phyloP scores from a whole-genome alignment of 768 basidiomycete genomes.

The Termitomyces sp. region DNA sequence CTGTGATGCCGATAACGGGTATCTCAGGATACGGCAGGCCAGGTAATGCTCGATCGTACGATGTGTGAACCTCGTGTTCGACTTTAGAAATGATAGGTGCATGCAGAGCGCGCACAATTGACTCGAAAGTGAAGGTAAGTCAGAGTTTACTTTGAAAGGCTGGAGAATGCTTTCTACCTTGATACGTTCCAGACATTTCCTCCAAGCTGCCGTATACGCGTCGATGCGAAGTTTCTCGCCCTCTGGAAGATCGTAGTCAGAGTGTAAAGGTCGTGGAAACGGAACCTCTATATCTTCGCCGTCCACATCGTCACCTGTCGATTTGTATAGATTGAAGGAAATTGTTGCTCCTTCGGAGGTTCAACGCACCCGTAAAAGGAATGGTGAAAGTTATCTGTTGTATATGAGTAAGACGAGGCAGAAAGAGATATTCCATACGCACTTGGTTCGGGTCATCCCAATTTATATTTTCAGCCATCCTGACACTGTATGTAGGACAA shows the following conservation, averaged over 20 bases:
- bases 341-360: neutral
- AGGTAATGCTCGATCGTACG: conserved; percentile 42
- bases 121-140: conserved; percentile 7
- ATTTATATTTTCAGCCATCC: neutral
- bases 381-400: conserved; percentile 14
- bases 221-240: conserved; percentile 33
- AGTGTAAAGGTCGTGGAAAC: conserved; percentile 1
- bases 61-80: conserved; percentile 33
- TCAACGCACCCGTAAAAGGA: conserved; percentile 13
- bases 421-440: neutral
- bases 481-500: neutral
- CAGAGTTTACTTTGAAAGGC: neutral
- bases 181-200: conserved; percentile 48
- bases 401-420: neutral
- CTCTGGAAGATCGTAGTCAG: conserved; percentile 11
- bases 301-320: conserved; percentile 3
- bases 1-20: conserved; percentile 52
- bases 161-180: conserved; percentile 34
- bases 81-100: conserved; percentile 42
- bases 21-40: conserved; percentile 59
- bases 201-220: conserved; percentile 56
- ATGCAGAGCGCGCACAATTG: conserved; percentile 42
- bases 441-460: conserved; percentile 7
- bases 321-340: neutral
- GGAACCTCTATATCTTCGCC: neutral